Evolutionary conservation across 2,329 filamentous ascomycete genomes (phyloP), one percentile per base, ranked within the genome.

Genomic region (Aquanectria penicillioides): DNA sequence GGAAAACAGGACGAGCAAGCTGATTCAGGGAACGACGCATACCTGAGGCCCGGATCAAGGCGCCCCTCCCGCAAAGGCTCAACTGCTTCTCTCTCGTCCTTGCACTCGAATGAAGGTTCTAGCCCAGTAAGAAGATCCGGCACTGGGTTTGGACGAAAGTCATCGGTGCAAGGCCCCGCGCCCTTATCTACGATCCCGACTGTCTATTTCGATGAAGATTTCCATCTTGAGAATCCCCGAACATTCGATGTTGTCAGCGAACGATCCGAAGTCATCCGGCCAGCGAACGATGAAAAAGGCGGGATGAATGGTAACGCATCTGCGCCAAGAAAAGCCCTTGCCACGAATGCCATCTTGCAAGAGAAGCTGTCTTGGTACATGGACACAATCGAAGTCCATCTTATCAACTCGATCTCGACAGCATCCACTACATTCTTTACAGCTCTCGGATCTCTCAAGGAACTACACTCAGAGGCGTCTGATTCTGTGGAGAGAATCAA

Each of bases 301-400:
- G 75, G 76, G 5, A 75, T 80, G 4, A 91, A 89, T 73, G 88
- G 86, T 5, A 81, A 79, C 47, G 78, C 83, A 0, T 77, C 83
- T 18, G 70, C 71, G 2, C 88, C 91, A 8, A 86, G 94, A 59
- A 98, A 97, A 74, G 91, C 92, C 1, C 81, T 99, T 23, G 94
- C 94, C 7, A 97, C 94, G 0, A 99, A 99, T 76, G 95, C 95
- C 0, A 99, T 99, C 57, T 76, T 99, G 29, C 95, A 99, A 74
- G 95, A 99, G 76, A 99, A 99, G 76, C 81, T 99, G 11, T 98
- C 95, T 0, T 99, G 95, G 95, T 99, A 99, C 75, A 97, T 99
- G 93, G 95, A 99, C 74, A 99, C 95, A 0, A 93, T 99, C 18
- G 95, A 99, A 74, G 93, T 99, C 52, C 95, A 99, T 73, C 81